Base-by-base conservation (phyloP, 2,329 filamentous ascomycete species). In the Bipolaris victoriae region DNA sequence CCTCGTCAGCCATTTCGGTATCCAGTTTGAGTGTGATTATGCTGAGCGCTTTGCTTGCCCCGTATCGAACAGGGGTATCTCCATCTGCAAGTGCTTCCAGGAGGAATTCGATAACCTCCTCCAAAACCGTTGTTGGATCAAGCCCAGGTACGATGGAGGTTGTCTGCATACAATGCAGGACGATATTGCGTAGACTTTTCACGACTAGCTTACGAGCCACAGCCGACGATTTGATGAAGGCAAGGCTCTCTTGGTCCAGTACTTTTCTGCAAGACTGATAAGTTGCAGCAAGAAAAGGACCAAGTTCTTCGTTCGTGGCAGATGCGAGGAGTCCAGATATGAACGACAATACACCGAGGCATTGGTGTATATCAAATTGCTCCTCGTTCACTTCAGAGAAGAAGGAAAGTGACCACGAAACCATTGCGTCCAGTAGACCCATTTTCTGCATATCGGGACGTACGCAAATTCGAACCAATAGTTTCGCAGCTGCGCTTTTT, bases 41-140 rank as follows among this genome's bases (percentile, higher is more conserved):
- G 75, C 92, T 96, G 43, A 98, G 84, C 3, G 92, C 90, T 78
- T 99, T 99, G 75, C 92, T 97, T 18, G 94, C 91, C 31, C 94
- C 90, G 67, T 97, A 86, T 36, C 95, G 84, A 11, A 99, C 93
- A 0, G 92, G 92, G 0, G 93, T 97, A 69, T 98, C 93, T 58
- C 91, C 90, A 74, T 99, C 95, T 1, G 87, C 87, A 1, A 98
- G 80, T 11, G 85, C 84, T 58, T 91, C 88, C 2, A 99, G 83
- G 3, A 97, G 82, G 68, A 90, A 88, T 52, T 92, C 90, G 65
- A 99, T 92, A 4, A 90, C 86, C 29, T 88, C 88, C 77, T 98
- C 94, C 15, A 96, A 54, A 76, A 72, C 66, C 16, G 68, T 65
- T 1, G 73, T 76, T 2, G 72, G 61, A 50, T 82, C 77, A 3